phyloP scores from a whole-genome alignment of 257 asterid genomes.

The Apocynum venetum region DNA sequence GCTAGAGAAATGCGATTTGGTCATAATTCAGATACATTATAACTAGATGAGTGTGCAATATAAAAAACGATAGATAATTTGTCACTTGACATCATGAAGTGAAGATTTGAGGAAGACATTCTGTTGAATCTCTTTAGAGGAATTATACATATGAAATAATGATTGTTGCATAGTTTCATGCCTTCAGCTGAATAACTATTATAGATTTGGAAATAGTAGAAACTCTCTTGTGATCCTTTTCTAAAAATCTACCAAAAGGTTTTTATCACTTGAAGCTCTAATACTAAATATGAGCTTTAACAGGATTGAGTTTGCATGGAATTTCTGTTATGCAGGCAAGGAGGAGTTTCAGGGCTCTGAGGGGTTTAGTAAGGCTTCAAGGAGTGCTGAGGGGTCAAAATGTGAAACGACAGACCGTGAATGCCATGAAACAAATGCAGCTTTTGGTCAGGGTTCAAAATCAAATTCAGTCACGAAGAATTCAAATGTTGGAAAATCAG shows the following conservation, averaged over 20 bases:
- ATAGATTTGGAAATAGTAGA: neutral
- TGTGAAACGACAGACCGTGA: slow-evolving; percentile 69
- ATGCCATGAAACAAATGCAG: slow-evolving; percentile 96
- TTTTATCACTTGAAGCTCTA: neutral
- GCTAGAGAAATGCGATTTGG: neutral
- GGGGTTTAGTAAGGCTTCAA: slow-evolving; percentile 93
- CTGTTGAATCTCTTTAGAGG: neutral
- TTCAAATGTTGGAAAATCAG: slow-evolving; percentile 77
- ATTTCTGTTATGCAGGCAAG: slow-evolving; percentile 49
- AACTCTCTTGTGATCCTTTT: neutral
- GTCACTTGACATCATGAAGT: neutral
- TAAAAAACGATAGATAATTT: neutral
- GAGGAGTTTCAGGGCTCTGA: slow-evolving; percentile 72
- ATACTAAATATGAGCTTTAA: no score
- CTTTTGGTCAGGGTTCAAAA: slow-evolving; percentile 77
- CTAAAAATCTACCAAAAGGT: no score
- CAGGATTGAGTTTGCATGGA: neutral
- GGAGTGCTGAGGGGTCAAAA: slow-evolving; percentile 76
- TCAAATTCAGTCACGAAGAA: slow-evolving; percentile 80
- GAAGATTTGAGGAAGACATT: neutral
- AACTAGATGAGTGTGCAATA: neutral
- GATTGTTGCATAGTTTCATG: neutral
- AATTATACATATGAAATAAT: neutral
- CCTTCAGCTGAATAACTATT: neutral
- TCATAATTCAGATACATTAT: neutral